These are phyloP conservation scores for Flaveria floridana DNA, from an alignment of 140 eudicot species.

Conservation along the genomic window DNA sequence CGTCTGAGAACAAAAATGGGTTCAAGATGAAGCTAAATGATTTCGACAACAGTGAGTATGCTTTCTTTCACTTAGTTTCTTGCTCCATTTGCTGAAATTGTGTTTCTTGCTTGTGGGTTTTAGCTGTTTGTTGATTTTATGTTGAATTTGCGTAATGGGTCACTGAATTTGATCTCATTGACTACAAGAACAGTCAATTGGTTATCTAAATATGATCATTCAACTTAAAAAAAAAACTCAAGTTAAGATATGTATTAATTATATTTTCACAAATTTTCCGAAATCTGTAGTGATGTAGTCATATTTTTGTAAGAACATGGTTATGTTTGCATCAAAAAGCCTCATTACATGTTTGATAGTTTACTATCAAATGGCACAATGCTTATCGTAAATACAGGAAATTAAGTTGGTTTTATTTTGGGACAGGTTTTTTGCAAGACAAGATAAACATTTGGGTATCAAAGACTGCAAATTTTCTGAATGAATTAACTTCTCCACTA, in stretches of 20 bases:
- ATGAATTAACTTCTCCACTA: constrained; percentile 68
- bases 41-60: constrained; percentile 52
- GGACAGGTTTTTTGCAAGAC: constrained; percentile 65
- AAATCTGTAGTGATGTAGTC: neutral
- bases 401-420: neutral
- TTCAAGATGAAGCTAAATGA: constrained; percentile 57
- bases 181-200: neutral
- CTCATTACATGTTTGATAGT: neutral
- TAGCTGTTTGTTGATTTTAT: neutral
- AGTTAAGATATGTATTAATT: neutral
- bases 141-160: constrained; percentile 21
- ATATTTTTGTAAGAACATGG: neutral
- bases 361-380: neutral
- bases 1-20: constrained; percentile 47
- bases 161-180: constrained; percentile 6
- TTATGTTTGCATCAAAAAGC: neutral
- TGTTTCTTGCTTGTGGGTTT: constrained; percentile 2
- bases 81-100: constrained; percentile 2
- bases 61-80: neutral
- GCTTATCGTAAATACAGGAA: neutral
- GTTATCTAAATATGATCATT: neutral
- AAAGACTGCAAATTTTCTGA: constrained; percentile 69
- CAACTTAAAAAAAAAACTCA: neutral
- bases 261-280: neutral
- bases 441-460: constrained; percentile 60